Evolutionary conservation across 441 rosid species (phyloP), one percentile per base, ranked within the genome.

Genomic region (Jatropha podagrica): DNA sequence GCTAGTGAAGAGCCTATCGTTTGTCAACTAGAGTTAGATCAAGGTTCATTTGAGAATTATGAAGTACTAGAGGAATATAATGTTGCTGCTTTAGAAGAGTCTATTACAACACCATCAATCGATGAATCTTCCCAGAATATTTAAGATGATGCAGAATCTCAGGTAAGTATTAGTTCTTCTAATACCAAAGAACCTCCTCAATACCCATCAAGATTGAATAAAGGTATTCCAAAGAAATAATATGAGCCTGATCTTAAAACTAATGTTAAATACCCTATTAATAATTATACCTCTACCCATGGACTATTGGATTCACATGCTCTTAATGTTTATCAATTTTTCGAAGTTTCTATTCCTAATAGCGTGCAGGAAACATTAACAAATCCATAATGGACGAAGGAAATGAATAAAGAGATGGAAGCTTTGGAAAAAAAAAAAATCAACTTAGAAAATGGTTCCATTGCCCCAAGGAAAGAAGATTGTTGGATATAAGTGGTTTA

Each of bases 311-410:
- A 74, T 64, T 54, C 2, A 0, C 37, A 55, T 70, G 74, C 37
- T 54, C 3, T 55, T 38, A 18, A 20, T 55, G 20, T 55, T 55
- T 27, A 70, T 55, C 51, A 55, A 70, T 70, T 37, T 3, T 55
- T 32, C 37, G 17, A 3, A 7, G 48, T 38, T 32, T 55, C 48
- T 55, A 70, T 70, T 70, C 15, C 63, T 54, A 55, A 32, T 38
- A 55, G 11, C 54, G 51, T 70, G 15, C 1, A 70, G 2, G 27
- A 70, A 6, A 48, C 48, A 76, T 80, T 5, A 74, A 75, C 0
- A 76, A 63, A 83, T 84, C 82, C 11, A 66, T 78, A 59, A 54
- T 54, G 27, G 76, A 80, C 7, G 73, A 82, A 74, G 74, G 83
- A 61, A 74, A 84, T 65, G 75, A 80, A 17, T 76, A 69, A 23